Evolutionary conservation across 148 eudicot genomes (phyloP).

Genomic region (Rhododendron ferrugineum): DNA sequence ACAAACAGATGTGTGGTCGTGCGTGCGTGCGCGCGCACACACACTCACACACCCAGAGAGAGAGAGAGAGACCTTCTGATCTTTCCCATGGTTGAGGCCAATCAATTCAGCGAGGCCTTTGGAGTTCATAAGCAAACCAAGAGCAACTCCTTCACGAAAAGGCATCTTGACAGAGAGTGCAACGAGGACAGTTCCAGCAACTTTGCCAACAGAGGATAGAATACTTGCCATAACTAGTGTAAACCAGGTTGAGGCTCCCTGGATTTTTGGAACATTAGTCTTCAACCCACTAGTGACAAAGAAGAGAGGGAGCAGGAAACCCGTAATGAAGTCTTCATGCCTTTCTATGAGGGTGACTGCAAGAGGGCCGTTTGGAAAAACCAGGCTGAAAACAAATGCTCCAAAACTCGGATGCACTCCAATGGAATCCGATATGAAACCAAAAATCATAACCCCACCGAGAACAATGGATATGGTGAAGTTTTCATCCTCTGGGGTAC

Average conservation of each 20-base stretch:
- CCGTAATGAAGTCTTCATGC: constrained; percentile 17
- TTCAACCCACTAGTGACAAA: constrained; percentile 3
- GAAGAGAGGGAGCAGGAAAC: constrained; percentile 12
- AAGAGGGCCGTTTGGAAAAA: constrained; percentile 14
- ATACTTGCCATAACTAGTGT: neutral
- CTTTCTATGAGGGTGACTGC: constrained; percentile 2
- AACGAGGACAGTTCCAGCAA: constrained; percentile 12
- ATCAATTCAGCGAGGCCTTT: constrained; percentile 9
- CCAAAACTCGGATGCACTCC: constrained; percentile 16
- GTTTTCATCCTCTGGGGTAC: constrained; percentile 2
- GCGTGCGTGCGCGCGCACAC: neutral
- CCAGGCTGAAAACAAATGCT: constrained; percentile 15
- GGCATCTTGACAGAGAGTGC: constrained; percentile 10
- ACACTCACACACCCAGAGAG: neutral
- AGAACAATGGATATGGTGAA: constrained; percentile 1
- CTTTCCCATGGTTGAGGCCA: constrained; percentile 14
- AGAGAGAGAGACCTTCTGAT: constrained; percentile 17
- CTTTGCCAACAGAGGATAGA: constrained; percentile 12
- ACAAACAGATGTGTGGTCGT: neutral
- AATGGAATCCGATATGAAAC: constrained; percentile 8
- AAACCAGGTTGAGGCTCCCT: constrained; percentile 1
- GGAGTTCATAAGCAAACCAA: constrained; percentile 18
- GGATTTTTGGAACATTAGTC: constrained; percentile 4
- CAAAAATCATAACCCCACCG: constrained; percentile 13
- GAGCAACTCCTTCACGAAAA: constrained; percentile 9